These are phyloP conservation scores for Sphenostylis stenocarpa DNA, from an alignment of 306 rosid genomes.

Conservation along the genomic window DNA sequence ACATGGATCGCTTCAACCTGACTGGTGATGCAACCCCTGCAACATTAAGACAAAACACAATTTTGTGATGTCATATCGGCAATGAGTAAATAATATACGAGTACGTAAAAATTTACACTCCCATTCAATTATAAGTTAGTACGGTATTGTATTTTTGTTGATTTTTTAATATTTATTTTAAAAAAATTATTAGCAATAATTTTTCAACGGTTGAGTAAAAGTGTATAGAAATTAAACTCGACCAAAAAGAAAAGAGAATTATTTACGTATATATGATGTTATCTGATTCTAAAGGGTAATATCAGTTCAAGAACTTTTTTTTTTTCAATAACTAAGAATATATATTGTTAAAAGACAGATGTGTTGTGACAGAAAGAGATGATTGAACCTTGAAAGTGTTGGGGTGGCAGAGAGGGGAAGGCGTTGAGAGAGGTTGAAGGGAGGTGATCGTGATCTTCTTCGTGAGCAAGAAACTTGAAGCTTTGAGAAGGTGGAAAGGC, in stretches of 20 bases:
- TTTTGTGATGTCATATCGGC: not conserved
- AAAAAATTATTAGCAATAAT: too few relatives aligned
- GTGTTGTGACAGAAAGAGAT: not conserved
- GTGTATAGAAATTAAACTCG: not conserved
- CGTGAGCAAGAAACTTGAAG: slow-evolving; percentile 62
- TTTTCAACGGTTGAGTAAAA: not conserved
- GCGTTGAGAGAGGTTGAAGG: slow-evolving; percentile 43
- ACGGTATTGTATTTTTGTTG: too few relatives aligned
- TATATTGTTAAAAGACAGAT: not conserved
- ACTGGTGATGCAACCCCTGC: slow-evolving; percentile 49
- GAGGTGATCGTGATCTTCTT: slow-evolving; percentile 43
- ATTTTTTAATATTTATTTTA: too few relatives aligned
- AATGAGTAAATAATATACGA: not conserved
- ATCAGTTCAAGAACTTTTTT: not conserved
- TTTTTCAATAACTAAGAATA: not conserved
- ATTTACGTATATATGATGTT: not conserved
- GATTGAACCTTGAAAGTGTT: slow-evolving; percentile 54
- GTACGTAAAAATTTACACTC: too few relatives aligned
- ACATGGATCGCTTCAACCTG: slow-evolving; percentile 76
- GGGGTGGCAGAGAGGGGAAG: slow-evolving; percentile 50
- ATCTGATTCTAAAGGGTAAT: not conserved
- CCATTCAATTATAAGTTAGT: too few relatives aligned
- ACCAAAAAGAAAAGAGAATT: not conserved
- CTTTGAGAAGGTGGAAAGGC: slow-evolving; percentile 62
- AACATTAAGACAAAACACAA: not conserved